phyloP scores from a whole-genome alignment of 345 rosid genomes.

The Rhizophora apiculata region DNA sequence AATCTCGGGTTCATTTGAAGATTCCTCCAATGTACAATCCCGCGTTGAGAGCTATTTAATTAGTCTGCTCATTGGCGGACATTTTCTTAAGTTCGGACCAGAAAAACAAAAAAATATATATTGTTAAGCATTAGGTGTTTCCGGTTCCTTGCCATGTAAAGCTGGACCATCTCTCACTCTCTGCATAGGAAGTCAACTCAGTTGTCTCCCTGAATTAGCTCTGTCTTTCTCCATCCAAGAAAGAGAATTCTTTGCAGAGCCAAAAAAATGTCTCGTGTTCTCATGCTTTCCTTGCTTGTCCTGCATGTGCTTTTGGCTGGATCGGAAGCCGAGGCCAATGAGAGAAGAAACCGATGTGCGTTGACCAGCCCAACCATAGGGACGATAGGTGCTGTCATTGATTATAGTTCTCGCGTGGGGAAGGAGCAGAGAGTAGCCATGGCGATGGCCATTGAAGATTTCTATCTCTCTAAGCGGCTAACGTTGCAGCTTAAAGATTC shows the following conservation, averaged over 20 bases:
- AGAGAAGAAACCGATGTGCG: neutral
- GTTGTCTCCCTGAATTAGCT: no score
- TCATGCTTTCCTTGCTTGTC: neutral
- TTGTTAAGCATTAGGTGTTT: no score
- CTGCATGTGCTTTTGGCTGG: neutral
- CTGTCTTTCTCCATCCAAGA: no score
- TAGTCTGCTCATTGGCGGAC: no score
- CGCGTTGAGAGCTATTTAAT: no score
- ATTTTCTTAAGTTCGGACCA: no score
- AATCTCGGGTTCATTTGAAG: no score
- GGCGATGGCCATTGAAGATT: slow-evolving; percentile 15
- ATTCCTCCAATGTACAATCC: no score
- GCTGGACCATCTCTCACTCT: neutral
- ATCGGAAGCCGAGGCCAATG: neutral
- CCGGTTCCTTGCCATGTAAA: neutral
- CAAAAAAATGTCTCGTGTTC: neutral
- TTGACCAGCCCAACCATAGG: neutral
- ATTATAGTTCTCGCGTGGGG: slow-evolving; percentile 14
- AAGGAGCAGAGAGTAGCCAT: slow-evolving; percentile 23
- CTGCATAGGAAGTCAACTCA: neutral
- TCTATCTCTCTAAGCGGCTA: slow-evolving; percentile 5
- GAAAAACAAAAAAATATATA: no score
- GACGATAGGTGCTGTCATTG: slow-evolving; percentile 6
- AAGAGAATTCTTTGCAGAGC: no score
- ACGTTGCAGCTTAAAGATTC: neutral